phyloP scores from a whole-genome alignment of 352 stramenopile genomes.

The Phytophthora fragariae region DNA sequence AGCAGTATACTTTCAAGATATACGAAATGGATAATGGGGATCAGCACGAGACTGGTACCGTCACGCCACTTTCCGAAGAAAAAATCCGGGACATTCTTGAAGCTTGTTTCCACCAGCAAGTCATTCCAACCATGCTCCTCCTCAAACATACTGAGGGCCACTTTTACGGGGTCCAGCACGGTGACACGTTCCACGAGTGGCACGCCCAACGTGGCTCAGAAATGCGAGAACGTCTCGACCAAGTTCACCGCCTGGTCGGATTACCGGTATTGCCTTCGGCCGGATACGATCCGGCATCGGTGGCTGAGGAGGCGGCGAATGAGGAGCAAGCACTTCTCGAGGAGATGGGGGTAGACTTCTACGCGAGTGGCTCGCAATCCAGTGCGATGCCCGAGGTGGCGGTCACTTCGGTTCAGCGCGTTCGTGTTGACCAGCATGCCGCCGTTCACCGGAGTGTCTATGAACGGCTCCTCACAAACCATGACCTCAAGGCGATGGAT shows the following conservation, averaged over 20 bases:
- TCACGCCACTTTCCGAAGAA: neutral
- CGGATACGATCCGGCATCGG: neutral
- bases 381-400: neutral
- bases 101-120: neutral
- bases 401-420: neutral
- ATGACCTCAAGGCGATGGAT: neutral
- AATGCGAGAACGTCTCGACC: neutral
- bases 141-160: neutral
- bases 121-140: neutral
- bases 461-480: neutral
- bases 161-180: neutral
- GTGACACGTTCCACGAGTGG: neutral
- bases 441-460: neutral
- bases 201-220: neutral
- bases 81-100: neutral
- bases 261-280: no score
- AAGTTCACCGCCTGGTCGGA: neutral
- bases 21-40: neutral
- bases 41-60: neutral
- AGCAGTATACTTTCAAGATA: neutral
- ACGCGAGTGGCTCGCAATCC: neutral
- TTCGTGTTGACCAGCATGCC: neutral
- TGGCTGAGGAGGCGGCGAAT: neutral
- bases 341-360: conserved; percentile 1
- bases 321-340: conserved; percentile 1